Conservation (phyloP, 2,329 filamentous ascomycete genomes). For the Fusarium graminum region DNA sequence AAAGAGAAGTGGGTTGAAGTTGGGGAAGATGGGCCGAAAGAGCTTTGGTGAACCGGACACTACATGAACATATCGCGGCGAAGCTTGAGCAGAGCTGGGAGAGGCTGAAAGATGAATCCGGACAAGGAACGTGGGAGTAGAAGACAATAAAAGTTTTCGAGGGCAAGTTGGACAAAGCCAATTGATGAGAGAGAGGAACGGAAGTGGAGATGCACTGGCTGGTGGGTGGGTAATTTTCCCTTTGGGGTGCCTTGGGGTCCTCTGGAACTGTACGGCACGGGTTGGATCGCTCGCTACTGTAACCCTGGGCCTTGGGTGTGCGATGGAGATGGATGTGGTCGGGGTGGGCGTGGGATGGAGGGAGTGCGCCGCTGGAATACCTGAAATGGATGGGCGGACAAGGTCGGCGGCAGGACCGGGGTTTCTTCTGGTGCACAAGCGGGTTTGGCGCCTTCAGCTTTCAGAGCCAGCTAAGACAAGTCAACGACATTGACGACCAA, state of each 20-base stretch:
- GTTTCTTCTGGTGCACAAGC: constrained; percentile 48
- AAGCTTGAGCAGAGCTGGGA: constrained; percentile 46
- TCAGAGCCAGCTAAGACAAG: constrained; percentile 41
- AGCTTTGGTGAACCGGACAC: constrained; percentile 43
- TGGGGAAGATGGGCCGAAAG: constrained; percentile 41
- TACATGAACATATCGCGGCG: constrained; percentile 48
- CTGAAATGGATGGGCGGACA: constrained; percentile 47
- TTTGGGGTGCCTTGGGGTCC: constrained; percentile 48
- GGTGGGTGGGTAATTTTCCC: constrained; percentile 48
- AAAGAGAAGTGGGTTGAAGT: constrained; percentile 41
- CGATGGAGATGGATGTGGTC: constrained; percentile 24
- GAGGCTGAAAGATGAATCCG: constrained; percentile 43
- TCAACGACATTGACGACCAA: constrained; percentile 43
- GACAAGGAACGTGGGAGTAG: constrained; percentile 34
- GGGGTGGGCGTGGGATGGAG: constrained; percentile 22
- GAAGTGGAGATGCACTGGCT: constrained; percentile 49
- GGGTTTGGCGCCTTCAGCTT: constrained; percentile 54
- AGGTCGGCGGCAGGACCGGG: constrained; percentile 49
- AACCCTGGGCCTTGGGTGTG: constrained; percentile 33
- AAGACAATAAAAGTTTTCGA: constrained; percentile 51
- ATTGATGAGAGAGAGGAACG: constrained; percentile 49
- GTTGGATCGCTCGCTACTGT: constrained; percentile 45
- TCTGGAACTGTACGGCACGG: constrained; percentile 37
- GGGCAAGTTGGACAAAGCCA: constrained; percentile 50
- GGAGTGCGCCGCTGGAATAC: constrained; percentile 43